Evolutionary conservation across 1,284 basidiomycete species (phyloP), one percentile per base, ranked within the genome.

Genomic region (Heterobasidion irregulare): DNA sequence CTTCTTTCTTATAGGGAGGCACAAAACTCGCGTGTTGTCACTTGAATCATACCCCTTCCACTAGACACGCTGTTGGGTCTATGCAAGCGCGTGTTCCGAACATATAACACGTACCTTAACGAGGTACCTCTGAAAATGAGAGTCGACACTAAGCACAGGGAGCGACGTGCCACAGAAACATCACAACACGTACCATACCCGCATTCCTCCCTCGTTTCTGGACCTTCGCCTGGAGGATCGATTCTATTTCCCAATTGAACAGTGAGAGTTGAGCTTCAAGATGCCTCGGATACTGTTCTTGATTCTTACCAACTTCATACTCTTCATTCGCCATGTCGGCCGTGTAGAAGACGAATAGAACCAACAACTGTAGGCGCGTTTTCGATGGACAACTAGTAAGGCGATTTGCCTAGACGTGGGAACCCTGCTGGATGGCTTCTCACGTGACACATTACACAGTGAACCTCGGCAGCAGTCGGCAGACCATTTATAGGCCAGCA

Each of bases 251-350:
- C 26, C 26, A 26, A 26, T 26, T 5, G 26, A 26, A 26, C 26
- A 26, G 26, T 26, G 1, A 5, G 6, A 26, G 26, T 5, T 26
- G 26, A 26, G 26, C 45, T 16, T 55, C 36, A 54, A 26, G 55
- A 1, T 15, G 32, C 47, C 15, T 35, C 2, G 10, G 10, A 45
- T 9, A 12, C 10, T 12, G 35, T 45, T 47, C 38, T 26, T 26
- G 46, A 51, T n/a, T 72, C 84, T 67, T 53, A 84, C 84, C 85
- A 57, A 87, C 84, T 79, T 84, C 84, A 66, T 86, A 87, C 62
- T 84, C 80, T 58, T 64, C 62, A n/a, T 47, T 32, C 18, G 10
- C 46, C 18, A 26, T 26, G 26, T 26, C 26, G 26, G 26, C 26
- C 26, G 26, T 4, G 26, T 26, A 26, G 26, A 26, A 26, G 26